Base-by-base conservation (phyloP, 352 stramenopile genomes). In the Phytophthora brassicae region DNA sequence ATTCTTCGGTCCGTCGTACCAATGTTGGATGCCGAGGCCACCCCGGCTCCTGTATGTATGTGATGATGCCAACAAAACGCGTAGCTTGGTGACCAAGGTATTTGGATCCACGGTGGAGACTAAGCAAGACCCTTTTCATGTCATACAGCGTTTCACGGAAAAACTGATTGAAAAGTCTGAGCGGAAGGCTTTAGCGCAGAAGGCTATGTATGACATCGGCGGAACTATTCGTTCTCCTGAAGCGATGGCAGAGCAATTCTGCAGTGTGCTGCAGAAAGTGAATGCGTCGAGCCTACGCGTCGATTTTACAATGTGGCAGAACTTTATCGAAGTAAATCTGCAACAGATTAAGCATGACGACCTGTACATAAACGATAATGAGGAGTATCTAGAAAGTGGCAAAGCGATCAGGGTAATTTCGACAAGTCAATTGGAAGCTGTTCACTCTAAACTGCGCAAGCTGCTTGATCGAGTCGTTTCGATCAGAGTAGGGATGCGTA, bases 381-480 rank as follows among this genome's bases (percentile, higher is more conserved):
- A 38, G 31, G n/a, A 31, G 26, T 31, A 31, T 31, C 26, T 31
- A 31, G 42, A 48, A 11, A 33, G 23, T 29, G 42, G 42, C 23
- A 17, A 17, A n/a, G 5, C 20, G 8, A 28, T 53, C 19, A 28
- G 29, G 3, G 28, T 53, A 5, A 29, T 53, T 19, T 53, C 26
- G 6, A 53, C 28, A 26, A 53, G 46, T 42, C 46, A 53, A 38
- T 31, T 53, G 3, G 46, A 53, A 53, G 14, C 46, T 26, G 19
- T 53, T 6, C 46, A 43, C 28, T 53, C 46, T 7, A 53, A 53
- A n/a, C n/a, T 53, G 14, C 17, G 46, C 13, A 53, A 53, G 17
- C 46, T 42, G 11, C 46, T 53, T 6, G 29, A 53, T 29, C 26
- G 46, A 11, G 17, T 53, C 3, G 16, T 53, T 4, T 53, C 46